Conservation (phyloP, 345 rosid genomes). For the Noccaea caerulescens region DNA sequence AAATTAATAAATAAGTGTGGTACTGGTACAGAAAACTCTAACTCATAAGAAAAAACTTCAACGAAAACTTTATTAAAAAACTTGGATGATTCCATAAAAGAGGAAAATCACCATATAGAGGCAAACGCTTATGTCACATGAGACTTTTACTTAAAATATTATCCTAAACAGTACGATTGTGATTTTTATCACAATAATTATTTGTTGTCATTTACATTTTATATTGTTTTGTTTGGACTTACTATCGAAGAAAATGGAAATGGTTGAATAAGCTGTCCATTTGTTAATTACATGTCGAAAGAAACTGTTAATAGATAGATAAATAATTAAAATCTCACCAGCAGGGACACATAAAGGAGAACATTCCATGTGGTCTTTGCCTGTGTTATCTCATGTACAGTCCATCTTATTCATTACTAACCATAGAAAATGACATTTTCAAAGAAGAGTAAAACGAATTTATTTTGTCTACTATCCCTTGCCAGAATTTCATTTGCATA, state of each 20-base stretch:
- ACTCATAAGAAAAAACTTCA: not conserved
- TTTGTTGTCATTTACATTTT: slow-evolving; percentile 30
- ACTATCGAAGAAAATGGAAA: slow-evolving; percentile 29
- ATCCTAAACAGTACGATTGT: slow-evolving; percentile 36
- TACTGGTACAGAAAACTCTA: not conserved
- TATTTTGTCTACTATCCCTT: slow-evolving; percentile 37
- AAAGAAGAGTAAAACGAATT: slow-evolving; percentile 20
- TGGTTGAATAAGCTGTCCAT: slow-evolving; percentile 16
- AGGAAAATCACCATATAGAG: slow-evolving; percentile 16
- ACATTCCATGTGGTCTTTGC: slow-evolving; percentile 48
- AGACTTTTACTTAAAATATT: slow-evolving; percentile 9
- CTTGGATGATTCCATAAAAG: slow-evolving; percentile 4
- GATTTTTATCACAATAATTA: slow-evolving; percentile 1
- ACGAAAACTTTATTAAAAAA: not conserved
- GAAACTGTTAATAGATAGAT: slow-evolving; percentile 1
- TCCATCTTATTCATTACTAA: slow-evolving; percentile 33
- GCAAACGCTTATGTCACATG: slow-evolving; percentile 40
- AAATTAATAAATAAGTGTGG: not conserved
- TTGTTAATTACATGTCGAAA: slow-evolving; percentile 30
- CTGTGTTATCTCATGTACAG: slow-evolving; percentile 34
- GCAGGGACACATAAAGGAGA: slow-evolving; percentile 37
- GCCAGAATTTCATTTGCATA: slow-evolving; percentile 18
- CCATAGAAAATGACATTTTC: slow-evolving; percentile 42
- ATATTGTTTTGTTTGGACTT: slow-evolving; percentile 39
- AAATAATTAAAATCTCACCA: slow-evolving; percentile 33